phyloP scores from a whole-genome alignment of 1,139 yeast species.

The Sugiyamaella xylanicola region DNA sequence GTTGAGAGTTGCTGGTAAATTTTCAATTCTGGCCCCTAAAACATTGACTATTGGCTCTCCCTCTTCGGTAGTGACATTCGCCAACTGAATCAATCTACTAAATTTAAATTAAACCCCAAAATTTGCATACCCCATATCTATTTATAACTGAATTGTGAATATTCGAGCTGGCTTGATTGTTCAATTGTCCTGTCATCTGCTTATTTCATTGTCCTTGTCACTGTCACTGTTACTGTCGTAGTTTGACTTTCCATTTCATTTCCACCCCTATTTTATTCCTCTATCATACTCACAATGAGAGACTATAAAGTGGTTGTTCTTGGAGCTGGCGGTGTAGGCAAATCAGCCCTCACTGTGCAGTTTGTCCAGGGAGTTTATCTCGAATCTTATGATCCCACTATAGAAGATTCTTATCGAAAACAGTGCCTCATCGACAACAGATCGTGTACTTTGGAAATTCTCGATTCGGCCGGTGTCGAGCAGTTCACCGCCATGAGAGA shows the following conservation, averaged over 20 bases:
- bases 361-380: constrained; percentile 54
- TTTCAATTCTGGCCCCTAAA: constrained; percentile 1
- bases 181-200: not conserved
- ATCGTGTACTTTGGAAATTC: constrained; percentile 46
- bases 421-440: constrained; percentile 45
- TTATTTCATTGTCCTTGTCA: no score
- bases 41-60: not conserved
- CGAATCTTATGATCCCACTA: constrained; percentile 96
- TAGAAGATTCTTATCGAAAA: constrained; percentile 61
- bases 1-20: constrained; percentile 10
- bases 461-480: constrained; percentile 53
- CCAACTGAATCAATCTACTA: no score
- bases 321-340: constrained; percentile 98
- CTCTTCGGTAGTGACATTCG: not conserved
- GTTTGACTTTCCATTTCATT: not conserved
- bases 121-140: not conserved
- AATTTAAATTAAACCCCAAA: not conserved
- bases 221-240: not conserved
- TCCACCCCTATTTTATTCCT: not conserved
- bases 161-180: not conserved
- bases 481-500: constrained; percentile 65
- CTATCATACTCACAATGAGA: constrained; percentile 20
- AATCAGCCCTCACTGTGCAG: constrained; percentile 75
- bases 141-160: not conserved
- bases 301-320: constrained; percentile 84